phyloP scores from a whole-genome alignment of 2,329 filamentous ascomycete species.

The Beauveria sp. region DNA sequence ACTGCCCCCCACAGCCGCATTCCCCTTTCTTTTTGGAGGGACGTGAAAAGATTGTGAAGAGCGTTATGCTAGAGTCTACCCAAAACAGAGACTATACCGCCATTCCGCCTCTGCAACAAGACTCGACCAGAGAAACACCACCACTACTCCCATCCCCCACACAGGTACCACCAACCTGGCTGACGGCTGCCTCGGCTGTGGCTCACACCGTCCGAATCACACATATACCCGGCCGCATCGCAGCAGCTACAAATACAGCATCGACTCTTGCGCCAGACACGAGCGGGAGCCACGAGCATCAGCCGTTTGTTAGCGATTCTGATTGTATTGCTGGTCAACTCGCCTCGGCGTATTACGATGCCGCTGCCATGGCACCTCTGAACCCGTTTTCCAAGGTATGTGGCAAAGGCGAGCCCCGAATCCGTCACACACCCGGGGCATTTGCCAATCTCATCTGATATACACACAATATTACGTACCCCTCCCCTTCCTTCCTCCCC shows the following conservation, averaged over 20 bases:
- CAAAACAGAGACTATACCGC: neutral
- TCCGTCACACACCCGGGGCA: neutral
- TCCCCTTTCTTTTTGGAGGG: no score
- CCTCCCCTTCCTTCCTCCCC: neutral
- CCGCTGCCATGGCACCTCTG: constrained; percentile 47
- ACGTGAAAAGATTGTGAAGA: neutral
- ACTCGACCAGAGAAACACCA: neutral
- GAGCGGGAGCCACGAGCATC: neutral
- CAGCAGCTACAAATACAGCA: neutral
- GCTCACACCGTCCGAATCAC: constrained; percentile 6
- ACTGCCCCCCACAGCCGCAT: no score
- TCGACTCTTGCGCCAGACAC: neutral
- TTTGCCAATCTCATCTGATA: neutral
- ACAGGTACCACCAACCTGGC: neutral
- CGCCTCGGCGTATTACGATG: constrained; percentile 49
- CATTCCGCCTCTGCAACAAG: neutral
- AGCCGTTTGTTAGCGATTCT: neutral
- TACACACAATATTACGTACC: neutral
- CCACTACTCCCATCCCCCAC: neutral
- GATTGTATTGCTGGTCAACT: neutral
- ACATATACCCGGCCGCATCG: neutral
- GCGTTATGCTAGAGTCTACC: neutral
- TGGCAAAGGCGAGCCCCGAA: constrained; percentile 14
- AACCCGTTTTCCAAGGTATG: constrained; percentile 47
- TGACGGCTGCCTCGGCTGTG: constrained; percentile 7